These are phyloP conservation scores for Choiromyces venosus DNA, from an alignment of 495 filamentous ascomycete species.

Conservation along the genomic window DNA sequence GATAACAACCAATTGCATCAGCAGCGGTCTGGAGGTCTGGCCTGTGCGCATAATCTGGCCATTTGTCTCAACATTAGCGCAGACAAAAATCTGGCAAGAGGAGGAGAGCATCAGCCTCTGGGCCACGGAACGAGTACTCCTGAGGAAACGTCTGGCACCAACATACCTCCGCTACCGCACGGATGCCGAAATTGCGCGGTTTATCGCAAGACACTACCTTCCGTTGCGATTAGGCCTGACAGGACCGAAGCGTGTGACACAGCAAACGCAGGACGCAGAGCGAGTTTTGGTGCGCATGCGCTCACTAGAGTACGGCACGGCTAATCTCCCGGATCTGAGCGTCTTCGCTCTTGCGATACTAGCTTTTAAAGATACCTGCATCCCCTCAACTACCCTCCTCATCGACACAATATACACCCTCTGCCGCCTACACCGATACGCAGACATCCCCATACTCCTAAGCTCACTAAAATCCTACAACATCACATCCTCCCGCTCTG, in stretches of 20 bases:
- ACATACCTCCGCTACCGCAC: slow-evolving; percentile 30
- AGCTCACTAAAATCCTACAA: slow-evolving; percentile 9
- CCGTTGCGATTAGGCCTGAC: slow-evolving; percentile 28
- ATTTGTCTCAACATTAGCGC: slow-evolving; percentile 22
- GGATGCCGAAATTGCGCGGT: slow-evolving; percentile 31
- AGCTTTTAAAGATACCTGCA: slow-evolving; percentile 25
- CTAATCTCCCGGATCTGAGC: slow-evolving; percentile 3
- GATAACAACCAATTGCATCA: slow-evolving; percentile 18
- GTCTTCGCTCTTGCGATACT: slow-evolving; percentile 27
- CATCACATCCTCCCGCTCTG: slow-evolving; percentile 23
- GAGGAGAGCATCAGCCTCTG: slow-evolving; percentile 34
- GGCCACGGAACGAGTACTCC: slow-evolving; percentile 18
- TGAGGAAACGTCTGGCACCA: slow-evolving; percentile 26
- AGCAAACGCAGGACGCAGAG: slow-evolving; percentile 14
- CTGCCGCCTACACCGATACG: slow-evolving; percentile 17
- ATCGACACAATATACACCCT: slow-evolving; percentile 34
- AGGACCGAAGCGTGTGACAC: background rate
- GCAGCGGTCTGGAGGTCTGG: slow-evolving; percentile 17
- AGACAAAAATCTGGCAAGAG: slow-evolving; percentile 21
- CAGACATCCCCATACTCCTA: slow-evolving; percentile 22
- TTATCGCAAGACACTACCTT: slow-evolving; percentile 28
- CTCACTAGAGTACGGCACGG: background rate
- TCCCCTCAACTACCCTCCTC: slow-evolving; percentile 21
- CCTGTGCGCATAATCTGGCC: slow-evolving; percentile 26
- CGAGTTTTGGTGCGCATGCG: slow-evolving; percentile 18